Conservation (phyloP, 768 basidiomycete species). For the Boletus subparvulus region DNA sequence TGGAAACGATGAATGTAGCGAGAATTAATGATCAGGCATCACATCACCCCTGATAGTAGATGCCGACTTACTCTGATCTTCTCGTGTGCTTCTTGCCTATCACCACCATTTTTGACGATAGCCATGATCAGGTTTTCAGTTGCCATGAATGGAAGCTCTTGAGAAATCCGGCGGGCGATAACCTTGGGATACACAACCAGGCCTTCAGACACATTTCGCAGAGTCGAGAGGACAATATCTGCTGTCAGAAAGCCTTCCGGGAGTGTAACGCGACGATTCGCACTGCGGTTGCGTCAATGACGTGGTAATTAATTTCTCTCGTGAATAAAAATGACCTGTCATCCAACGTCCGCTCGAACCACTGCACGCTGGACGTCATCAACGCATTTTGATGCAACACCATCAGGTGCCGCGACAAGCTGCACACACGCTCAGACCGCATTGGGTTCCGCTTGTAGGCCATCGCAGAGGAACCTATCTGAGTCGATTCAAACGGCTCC, state of each 20-base stretch:
- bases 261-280: constrained; percentile 93
- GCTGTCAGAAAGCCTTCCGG: constrained; percentile 97
- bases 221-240: constrained; percentile 91
- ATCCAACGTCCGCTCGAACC: constrained; percentile 98
- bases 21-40: constrained; percentile 11
- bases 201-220: constrained; percentile 96
- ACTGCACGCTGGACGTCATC: constrained; percentile 93
- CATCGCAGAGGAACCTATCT: constrained; percentile 97
- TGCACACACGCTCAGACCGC: constrained; percentile 97
- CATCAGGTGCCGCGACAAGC: constrained; percentile 94
- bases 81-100: constrained; percentile 96
- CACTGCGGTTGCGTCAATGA: constrained; percentile 46
- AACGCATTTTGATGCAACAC: constrained; percentile 93
- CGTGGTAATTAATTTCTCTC: background rate
- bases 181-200: constrained; percentile 99
- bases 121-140: constrained; percentile 99
- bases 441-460: constrained; percentile 99
- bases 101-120: constrained; percentile 90
- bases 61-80: constrained; percentile 72
- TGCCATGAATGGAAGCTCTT: constrained; percentile 99
- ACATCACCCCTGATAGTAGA: constrained; percentile 13
- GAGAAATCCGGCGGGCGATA: constrained; percentile 85
- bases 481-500: constrained; percentile 98
- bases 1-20: constrained; percentile 7
- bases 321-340: constrained; percentile 60